Evolutionary conservation across 352 stramenopile genomes (phyloP), one percentile per base, ranked within the genome.

Genomic region (Blastocystis sp.): DNA sequence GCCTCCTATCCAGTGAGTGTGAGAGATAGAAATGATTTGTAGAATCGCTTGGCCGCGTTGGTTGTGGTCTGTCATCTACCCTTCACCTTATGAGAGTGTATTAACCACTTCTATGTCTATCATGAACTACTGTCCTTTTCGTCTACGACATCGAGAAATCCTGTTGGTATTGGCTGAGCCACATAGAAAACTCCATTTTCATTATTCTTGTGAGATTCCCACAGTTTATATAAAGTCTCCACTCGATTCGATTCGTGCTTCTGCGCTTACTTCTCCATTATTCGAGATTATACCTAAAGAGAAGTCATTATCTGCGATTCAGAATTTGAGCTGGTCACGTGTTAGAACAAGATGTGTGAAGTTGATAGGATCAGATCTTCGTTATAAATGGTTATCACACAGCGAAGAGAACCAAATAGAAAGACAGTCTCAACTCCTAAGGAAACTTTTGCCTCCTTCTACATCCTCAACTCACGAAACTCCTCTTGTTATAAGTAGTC

Each of bases 371-470:
- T 84, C 50, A 9, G 53, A 66, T 13, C 68, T 66, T 64, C 47
- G 53, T 3, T 84, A 84, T 37, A 84, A 84, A 43, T 84, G 73
- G 73, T 43, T 84, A 7, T 41, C 53, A 34, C 39, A 23, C 13
- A 11, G 20, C 50, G 56, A 64, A 20, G 34, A 47, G 20, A 55
- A 47, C 18, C 73, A 20, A 37, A 63, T 69, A 64, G 13, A 39
- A 20, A 53, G 50, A 18, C 73, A 43, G n/a, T 68, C 68, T 45
- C 9, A n/a, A n/a, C 11, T n/a, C 1, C 50, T 59, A n/a, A 59
- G 3, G n/a, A 18, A 8, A 20, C 66, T 64, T 43, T 26, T 13
- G 23, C 37, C 73, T 2, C 34, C 7, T 43, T 26, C 55, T 43
- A 23, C 20, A 37, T 20, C 3, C 4, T 34, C 47, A n/a, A 15